Percentiles rank a stretch among this genome's conserved stretches.
Conservation (phyloP, 805 yeast genomes). For the Kockiozyma suomiensis region DNA sequence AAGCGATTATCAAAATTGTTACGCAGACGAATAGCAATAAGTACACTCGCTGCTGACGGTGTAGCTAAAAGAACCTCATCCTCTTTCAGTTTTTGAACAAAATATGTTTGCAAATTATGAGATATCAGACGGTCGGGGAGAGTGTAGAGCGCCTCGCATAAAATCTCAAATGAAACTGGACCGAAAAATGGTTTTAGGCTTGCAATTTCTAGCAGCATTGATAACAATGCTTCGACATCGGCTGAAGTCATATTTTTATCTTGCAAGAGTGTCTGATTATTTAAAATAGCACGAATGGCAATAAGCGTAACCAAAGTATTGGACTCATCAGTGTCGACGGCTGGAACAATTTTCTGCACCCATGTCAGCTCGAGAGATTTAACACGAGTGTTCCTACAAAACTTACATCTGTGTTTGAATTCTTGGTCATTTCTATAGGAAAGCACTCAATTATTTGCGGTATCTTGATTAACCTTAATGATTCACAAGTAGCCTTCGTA, state of each 20-base stretch:
- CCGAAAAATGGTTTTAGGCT: not conserved
- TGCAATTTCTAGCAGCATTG: not conserved
- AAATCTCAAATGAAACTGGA: not conserved
- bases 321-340: not conserved
- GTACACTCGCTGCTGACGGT: not conserved
- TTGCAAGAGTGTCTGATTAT: not conserved
- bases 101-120: not conserved
- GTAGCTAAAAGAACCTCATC: not conserved
- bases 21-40: not conserved
- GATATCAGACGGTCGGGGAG: not conserved
- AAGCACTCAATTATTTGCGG: not conserved
- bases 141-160: not conserved
- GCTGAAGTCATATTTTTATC: not conserved
- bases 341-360: not conserved
- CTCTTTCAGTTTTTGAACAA: not conserved
- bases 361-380: not conserved
- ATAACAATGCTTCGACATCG: not conserved
- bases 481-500: not conserved
- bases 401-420: not conserved
- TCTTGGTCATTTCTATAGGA: not conserved
- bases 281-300: conserved; percentile 1
- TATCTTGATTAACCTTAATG: not conserved
- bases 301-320: not conserved
- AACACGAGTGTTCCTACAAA: not conserved
- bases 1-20: not conserved